phyloP scores from a whole-genome alignment of 352 stramenopile genomes.

The Albugo laibachii region DNA sequence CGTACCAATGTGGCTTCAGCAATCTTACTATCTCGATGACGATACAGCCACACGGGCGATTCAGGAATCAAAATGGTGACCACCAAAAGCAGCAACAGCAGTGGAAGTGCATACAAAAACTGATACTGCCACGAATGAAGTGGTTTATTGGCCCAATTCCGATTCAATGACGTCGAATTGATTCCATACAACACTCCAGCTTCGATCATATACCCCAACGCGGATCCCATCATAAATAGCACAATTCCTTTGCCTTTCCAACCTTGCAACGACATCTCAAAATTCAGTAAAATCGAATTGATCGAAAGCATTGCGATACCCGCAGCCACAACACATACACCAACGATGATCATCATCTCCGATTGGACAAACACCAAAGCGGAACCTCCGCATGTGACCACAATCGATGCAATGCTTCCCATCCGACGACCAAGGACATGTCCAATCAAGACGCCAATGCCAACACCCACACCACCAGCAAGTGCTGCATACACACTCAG shows the following conservation, averaged over 20 bases:
- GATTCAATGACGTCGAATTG: conserved; percentile 18
- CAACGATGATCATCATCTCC: conserved; percentile 28
- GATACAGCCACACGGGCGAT: conserved; percentile 54
- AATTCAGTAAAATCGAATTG: conserved; percentile 66
- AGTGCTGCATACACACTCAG: conserved; percentile 7
- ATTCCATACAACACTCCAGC: conserved; percentile 30
- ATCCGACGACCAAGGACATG: conserved; percentile 31
- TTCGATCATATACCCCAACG: conserved; percentile 48
- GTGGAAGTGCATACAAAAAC: conserved; percentile 29
- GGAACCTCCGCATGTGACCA: conserved; percentile 25
- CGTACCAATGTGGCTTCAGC: conserved; percentile 34
- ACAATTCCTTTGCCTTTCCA: conserved; percentile 73
- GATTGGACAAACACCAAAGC: conserved; percentile 37
- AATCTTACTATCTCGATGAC: conserved; percentile 18
- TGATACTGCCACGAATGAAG: conserved; percentile 40
- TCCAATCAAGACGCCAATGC: conserved; percentile 29
- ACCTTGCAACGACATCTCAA: conserved; percentile 71
- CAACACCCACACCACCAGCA: conserved; percentile 25
- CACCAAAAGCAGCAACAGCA: conserved; percentile 14
- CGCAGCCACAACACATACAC: conserved; percentile 25
- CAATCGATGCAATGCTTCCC: conserved; percentile 34
- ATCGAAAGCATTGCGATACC: conserved; percentile 45
- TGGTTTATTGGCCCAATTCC: conserved; percentile 18
- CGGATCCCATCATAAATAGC: conserved; percentile 56
- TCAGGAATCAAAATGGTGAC: conserved; percentile 43